Evolutionary conservation across 495 filamentous ascomycete genomes (phyloP).

Genomic region (Penicillium waksmanii): DNA sequence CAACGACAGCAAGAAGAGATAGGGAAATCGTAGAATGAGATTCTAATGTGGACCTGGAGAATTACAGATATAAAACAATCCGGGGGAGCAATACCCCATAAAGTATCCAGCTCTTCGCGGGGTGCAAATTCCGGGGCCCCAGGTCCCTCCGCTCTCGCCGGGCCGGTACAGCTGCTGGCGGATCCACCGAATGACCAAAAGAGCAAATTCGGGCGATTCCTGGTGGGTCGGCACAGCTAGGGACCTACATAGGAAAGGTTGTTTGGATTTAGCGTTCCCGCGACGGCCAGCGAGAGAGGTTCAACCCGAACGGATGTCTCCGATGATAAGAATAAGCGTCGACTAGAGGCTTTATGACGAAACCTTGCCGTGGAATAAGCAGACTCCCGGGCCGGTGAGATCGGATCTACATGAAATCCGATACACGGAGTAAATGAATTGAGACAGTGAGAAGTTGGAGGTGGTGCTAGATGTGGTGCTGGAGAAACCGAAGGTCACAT

Average conservation of each 20-base stretch:
- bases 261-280: conserved; percentile 1
- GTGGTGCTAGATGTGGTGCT: too few relatives aligned
- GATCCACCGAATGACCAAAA: conserved; percentile 11
- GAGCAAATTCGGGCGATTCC: conserved; percentile 14
- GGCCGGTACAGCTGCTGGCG: conserved; percentile 9
- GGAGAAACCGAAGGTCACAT: too few relatives aligned
- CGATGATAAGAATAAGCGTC: neutral
- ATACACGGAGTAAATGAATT: neutral
- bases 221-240: neutral
- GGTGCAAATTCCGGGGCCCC: conserved; percentile 6
- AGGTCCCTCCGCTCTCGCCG: conserved; percentile 11
- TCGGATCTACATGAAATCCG: neutral
- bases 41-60: neutral
- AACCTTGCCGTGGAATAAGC: neutral
- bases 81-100: neutral
- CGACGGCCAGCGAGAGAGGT: neutral
- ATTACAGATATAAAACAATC: neutral
- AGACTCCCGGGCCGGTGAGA: conserved; percentile 8
- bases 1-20: neutral
- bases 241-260: neutral
- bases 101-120: neutral
- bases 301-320: neutral
- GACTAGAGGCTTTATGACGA: conserved; percentile 1
- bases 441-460: neutral
- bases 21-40: neutral